These are phyloP conservation scores for Hibiscus tridactylites DNA, from an alignment of 345 rosid genomes.

Conservation along the genomic window DNA sequence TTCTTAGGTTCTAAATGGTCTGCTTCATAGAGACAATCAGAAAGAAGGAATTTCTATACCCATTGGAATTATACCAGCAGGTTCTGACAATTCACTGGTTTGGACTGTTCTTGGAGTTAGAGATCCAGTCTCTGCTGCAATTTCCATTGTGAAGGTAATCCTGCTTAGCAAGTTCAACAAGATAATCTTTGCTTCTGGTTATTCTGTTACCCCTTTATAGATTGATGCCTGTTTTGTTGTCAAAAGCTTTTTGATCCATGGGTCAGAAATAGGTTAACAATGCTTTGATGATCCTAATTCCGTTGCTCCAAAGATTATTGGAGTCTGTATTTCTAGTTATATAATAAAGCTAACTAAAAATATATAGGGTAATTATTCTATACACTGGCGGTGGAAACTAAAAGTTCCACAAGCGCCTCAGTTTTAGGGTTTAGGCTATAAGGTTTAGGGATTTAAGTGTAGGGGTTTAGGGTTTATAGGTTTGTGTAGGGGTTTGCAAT, in stretches of 20 bases:
- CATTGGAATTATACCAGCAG: slow-evolving; percentile 96
- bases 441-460: no score
- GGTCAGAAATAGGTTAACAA: neutral
- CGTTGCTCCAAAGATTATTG: neutral
- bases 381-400: no score
- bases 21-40: slow-evolving; percentile 77
- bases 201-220: neutral
- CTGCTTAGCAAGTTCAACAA: neutral
- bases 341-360: neutral
- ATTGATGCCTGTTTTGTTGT: neutral
- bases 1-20: slow-evolving; percentile 83
- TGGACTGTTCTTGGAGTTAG: slow-evolving; percentile 60
- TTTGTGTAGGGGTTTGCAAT: no score
- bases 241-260: neutral
- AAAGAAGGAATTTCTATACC: slow-evolving; percentile 98
- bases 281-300: neutral
- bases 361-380: no score
- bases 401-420: no score
- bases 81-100: slow-evolving; percentile 59
- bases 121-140: slow-evolving; percentile 94
- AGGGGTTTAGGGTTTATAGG: no score
- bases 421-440: no score
- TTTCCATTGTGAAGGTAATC: slow-evolving; percentile 84
- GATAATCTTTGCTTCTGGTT: neutral
- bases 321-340: neutral